Evolutionary conservation across 257 asterid genomes (phyloP), one percentile per base, ranked within the genome.

Genomic region (Capsicum chinense): DNA sequence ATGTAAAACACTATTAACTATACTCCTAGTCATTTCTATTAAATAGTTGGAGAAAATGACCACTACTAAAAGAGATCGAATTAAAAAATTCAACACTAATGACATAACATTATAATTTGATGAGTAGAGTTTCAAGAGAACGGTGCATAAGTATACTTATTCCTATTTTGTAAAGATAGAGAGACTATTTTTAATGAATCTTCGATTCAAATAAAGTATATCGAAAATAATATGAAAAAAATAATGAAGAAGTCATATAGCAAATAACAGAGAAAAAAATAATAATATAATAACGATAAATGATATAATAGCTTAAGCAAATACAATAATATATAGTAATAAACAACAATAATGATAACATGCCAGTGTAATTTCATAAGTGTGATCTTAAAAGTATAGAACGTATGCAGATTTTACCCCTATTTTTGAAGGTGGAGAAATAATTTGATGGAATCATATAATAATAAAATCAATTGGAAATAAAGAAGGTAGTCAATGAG

Each of bases 71-170:
- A 73, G 17, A 73, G 15, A 42, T 47, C 4, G 0, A 73, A 48
- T 73, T 39, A 48, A 16, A 47, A 16, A 69, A 16, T 39, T 19
- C 0, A 10, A 21, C 0, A 12, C 21, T 10, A 1, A 21, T 4
- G 21, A 19, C 21, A 19, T 21, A 63, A 3, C 44, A 39, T 3
- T 39, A 39, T 39, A 39, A 39, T 39, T 39, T 4, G 3, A 39
- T 39, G 5, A 4, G 44, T 3, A 4, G 44, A 2, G 2, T 64
- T 1, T 0, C 0, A 5, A 0, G 11, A 1, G 0, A 5, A 0
- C 12, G 0, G 0, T 33, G 0, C 11, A 5, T 10, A 21, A 0
- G 1, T 0, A 1, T 2, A 21, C 5, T 63, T 63, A 21, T 9
- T 9, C 5, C 3, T 10, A 26, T 0, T 4, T 2, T 2, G 0